Evolutionary conservation across 495 filamentous ascomycete genomes (phyloP), one percentile per base, ranked within the genome.

Genomic region (Neurospora sp.): DNA sequence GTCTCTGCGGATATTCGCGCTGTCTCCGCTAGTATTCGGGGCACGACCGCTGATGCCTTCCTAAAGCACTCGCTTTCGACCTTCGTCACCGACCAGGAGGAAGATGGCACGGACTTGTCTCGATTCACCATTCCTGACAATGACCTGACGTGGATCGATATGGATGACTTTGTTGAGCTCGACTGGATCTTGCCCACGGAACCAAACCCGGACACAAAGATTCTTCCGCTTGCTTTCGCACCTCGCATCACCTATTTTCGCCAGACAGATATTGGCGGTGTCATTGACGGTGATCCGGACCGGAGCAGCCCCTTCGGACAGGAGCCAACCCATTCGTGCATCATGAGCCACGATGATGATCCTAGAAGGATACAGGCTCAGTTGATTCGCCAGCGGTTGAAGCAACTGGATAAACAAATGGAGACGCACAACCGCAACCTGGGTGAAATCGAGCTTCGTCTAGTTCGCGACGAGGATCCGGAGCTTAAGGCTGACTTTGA

Each of bases 91-190:
- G 84, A 88, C 61, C 82, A 86, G 40, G 85, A 87, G 9, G 81
- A 80, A 5, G 84, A 85, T 38, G 75, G 77, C 41, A 80, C 81
- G 8, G 94, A 98, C 81, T 85, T 97, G 61, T 97, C 94, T 20
- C 89, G 91, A 39, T 98, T 98, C 79, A 94, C 89, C 1, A 97
- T 99, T 72, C 94, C 94, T 0, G 96, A 99, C 78, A 93, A 94
- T 44, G 96, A 99, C 79, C 88, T 93, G 75, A 91, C 89, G 70
- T 99, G 96, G 96, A 91, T 98, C 77, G 96, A 99, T 79, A 98
- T 98, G 94, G 96, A 99, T 81, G 96, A 99, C 79, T 98, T 98
- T 83, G 93, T 98, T 37, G 96, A 99, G 80, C 85, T 98, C 11
- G 96, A 97, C 79, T 98, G 95, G 94, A 92, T 97, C 72, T 83